Evolutionary conservation across 306 rosid genomes (phyloP), one percentile per base, ranked within the genome.

Genomic region (Cicer arietinum): DNA sequence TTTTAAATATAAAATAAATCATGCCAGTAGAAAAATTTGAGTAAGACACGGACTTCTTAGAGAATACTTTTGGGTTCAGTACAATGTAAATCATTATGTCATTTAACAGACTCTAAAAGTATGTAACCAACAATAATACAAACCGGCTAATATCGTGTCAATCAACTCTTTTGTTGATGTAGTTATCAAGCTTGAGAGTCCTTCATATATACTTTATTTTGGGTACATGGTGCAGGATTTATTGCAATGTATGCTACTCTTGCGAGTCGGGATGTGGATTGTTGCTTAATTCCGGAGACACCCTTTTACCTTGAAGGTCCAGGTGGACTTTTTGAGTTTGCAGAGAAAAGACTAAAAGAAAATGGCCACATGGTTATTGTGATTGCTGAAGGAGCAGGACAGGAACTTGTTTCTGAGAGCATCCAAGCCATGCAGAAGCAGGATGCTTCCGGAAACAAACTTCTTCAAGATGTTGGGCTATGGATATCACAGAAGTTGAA

Each of bases 401-500:
- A 91, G 76, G 96, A 90, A 35, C 92, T 91, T 59, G 88, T 90
- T 20, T 81, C 95, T 66, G 89, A 82, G 77, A 88, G 92, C 85
- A 46, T 85, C 6, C 76, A 78, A 53, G 73, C 91, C 42, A 44
- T 72, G 82, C 58, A 74, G 7, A 83, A 79, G 79, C 84, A 81
- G 84, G 98, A 94, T 85, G 99, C 97, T 69, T 94, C 97, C 5
- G 99, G 97, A 76, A 94, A 94, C 89, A 91, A 86, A 87, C 93
- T 89, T 79, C 99, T 94, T 79, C 89, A 89, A 85, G 97, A 94
- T 85, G 91, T 90, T 43, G 99, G 99, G 71, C 86, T 91, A 35
- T 94, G 99, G 97, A 79, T 94, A 77, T 92, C 99, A 20, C 89
- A 94, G 67, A 86, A 83, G 75, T 80, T 92, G 85, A 94, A 90